These are phyloP conservation scores for Raphanus raphanistrum DNA, from an alignment of 345 rosid species.

Conservation along the genomic window DNA sequence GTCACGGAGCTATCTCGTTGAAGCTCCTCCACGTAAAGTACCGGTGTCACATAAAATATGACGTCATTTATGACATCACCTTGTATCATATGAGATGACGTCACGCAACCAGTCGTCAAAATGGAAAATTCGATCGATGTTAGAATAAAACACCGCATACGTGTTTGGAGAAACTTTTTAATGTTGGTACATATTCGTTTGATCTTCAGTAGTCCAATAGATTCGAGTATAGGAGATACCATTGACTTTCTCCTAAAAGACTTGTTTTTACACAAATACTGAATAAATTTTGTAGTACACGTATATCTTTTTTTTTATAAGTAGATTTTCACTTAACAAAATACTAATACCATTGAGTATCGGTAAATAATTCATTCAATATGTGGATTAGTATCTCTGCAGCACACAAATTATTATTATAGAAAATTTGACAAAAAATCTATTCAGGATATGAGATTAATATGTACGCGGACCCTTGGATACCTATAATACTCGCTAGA, in stretches of 20 bases:
- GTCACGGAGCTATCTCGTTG: constrained; percentile 8
- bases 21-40: constrained; percentile 29
- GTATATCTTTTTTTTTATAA: too few relatives aligned
- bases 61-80: constrained; percentile 11
- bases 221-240: constrained; percentile 13
- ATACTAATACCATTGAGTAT: too few relatives aligned
- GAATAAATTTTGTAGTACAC: too few relatives aligned
- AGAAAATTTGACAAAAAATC: too few relatives aligned
- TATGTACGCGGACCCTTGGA: too few relatives aligned
- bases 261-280: too few relatives aligned
- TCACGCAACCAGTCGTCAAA: not conserved
- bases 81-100: not conserved
- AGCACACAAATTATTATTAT: too few relatives aligned
- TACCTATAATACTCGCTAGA: too few relatives aligned
- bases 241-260: not conserved
- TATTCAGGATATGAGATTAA: too few relatives aligned
- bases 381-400: too few relatives aligned
- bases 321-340: too few relatives aligned
- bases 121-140: not conserved
- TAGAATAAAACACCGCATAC: not conserved
- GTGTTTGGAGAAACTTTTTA: not conserved
- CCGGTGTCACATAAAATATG: not conserved
- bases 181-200: not conserved
- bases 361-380: too few relatives aligned
- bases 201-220: not conserved